Evolutionary conservation across 2,329 filamentous ascomycete species (phyloP).

Genomic region (Hypoxylon sp.): DNA sequence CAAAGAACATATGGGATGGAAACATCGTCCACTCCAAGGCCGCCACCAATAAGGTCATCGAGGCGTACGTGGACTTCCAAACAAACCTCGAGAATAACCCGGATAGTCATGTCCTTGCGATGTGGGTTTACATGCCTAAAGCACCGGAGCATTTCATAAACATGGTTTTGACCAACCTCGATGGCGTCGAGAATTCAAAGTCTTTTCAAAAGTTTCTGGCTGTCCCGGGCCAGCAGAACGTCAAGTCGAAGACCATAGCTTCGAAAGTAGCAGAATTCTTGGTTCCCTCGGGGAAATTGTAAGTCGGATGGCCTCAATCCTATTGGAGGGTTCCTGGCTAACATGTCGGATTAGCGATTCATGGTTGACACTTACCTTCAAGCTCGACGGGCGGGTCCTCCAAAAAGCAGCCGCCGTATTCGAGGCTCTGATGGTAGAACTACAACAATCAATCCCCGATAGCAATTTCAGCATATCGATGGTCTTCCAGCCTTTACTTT

Average conservation of each 20-base stretch:
- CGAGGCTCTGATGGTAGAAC: constrained; percentile 24
- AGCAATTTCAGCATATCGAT: constrained; percentile 28
- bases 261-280: constrained; percentile 29
- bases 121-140: constrained; percentile 21
- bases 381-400: constrained; percentile 36
- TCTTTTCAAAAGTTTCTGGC: constrained; percentile 31
- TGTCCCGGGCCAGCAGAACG: constrained; percentile 31
- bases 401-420: constrained; percentile 24
- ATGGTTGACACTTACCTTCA: constrained; percentile 40
- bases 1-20: constrained; percentile 30
- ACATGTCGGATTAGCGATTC: constrained; percentile 23
- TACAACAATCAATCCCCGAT: constrained; percentile 28
- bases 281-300: constrained; percentile 32
- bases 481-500: constrained; percentile 34
- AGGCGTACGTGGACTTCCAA: constrained; percentile 36
- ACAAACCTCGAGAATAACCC: constrained; percentile 21
- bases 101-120: constrained; percentile 27
- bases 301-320: constrained; percentile 10
- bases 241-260: constrained; percentile 27
- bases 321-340: constrained; percentile 1
- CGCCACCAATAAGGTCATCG: constrained; percentile 14
- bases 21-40: constrained; percentile 9
- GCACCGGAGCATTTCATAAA: constrained; percentile 27
- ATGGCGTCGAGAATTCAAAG: constrained; percentile 30
- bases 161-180: constrained; percentile 29